These are phyloP conservation scores for Emergomyces pasteurianus DNA, from an alignment of 2,329 filamentous ascomycete species.

Conservation along the genomic window DNA sequence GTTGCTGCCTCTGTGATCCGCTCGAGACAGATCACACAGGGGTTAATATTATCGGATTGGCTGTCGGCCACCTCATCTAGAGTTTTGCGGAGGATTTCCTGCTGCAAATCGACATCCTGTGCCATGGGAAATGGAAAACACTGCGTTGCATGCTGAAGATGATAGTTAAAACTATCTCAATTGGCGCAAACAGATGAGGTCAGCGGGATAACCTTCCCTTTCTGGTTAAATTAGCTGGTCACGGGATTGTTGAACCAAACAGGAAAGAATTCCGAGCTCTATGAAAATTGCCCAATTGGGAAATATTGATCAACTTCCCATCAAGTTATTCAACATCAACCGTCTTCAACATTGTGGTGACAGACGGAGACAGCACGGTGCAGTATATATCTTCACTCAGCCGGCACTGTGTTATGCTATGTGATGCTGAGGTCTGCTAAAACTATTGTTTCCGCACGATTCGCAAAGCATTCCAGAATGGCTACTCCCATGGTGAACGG, in stretches of 20 bases:
- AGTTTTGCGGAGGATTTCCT: conserved; percentile 34
- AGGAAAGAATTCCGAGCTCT: neutral
- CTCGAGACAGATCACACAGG: conserved; percentile 83
- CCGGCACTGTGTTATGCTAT: neutral
- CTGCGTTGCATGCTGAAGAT: too few relatives aligned
- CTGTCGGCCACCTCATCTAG: conserved; percentile 32
- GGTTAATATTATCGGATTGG: conserved; percentile 28
- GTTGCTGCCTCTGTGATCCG: conserved; percentile 58
- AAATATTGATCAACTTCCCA: neutral
- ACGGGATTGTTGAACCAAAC: neutral
- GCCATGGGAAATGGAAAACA: conserved; percentile 21
- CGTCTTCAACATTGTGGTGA: neutral
- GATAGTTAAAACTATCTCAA: too few relatives aligned
- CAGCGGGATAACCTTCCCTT: neutral
- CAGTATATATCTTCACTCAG: neutral
- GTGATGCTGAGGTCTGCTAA: conserved; percentile 25
- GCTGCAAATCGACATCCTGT: conserved; percentile 30
- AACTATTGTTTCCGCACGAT: conserved; percentile 22
- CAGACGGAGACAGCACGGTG: neutral
- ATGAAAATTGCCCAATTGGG: neutral
- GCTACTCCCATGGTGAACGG: conserved; percentile 19
- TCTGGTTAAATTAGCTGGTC: neutral
- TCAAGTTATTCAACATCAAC: neutral
- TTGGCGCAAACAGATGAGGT: too few relatives aligned
- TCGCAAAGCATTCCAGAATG: conserved; percentile 17